Base-by-base conservation (phyloP, 495 filamentous ascomycete species). In the Sordaria brevicollis region DNA sequence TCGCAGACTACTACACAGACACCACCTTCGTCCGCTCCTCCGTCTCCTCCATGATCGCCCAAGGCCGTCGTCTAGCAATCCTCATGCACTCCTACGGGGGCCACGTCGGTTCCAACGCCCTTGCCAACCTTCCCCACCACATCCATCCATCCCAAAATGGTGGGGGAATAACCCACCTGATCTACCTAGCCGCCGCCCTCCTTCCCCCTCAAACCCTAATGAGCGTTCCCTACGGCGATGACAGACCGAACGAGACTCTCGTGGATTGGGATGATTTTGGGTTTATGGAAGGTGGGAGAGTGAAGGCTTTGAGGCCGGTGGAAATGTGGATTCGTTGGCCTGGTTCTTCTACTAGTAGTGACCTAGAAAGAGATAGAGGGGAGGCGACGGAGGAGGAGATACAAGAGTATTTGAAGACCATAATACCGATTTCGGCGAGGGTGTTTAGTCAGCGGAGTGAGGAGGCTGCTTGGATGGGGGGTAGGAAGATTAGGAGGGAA, bases 31-130 rank as follows among this genome's bases (percentile, higher is more conserved):
- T 57, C 29, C 67, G 33, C 29, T 54, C 39, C 38, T 33, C 36
- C 13, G 33, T 68, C 10, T 2, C 15, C 0, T 4, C 31, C 4
- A 41, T 68, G 31, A 38, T 68, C 15, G 15, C 34, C 31, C 11
- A 29, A 21, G 67, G 39, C 29, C 38, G 39, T 2, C 41, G 29
- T 31, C 69, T 80, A 4, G 62, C 77, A 34, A 73, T 72, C 10
- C 34, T 82, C 11, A 75, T 81, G 76, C 80, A 81, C 43, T 80
- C 78, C 0, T 77, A 81, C 69, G 76, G 80, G 34, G 76, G 74
- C 1, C 72, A 75, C 33, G 76, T 81, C 25, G 80, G 79, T 25
- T 76, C 75, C 35, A 77, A 79, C 41, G 74, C 77, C 1, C 39
- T n/a, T 80, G 0, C 33, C 0, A 68, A 74, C 4, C 5, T 68